A percentile compares a stretch with the other conserved stretches of the same genome.
Evolutionary conservation across 1,284 basidiomycete species (phyloP).

Genomic region (Fomitiporia mediterranea): DNA sequence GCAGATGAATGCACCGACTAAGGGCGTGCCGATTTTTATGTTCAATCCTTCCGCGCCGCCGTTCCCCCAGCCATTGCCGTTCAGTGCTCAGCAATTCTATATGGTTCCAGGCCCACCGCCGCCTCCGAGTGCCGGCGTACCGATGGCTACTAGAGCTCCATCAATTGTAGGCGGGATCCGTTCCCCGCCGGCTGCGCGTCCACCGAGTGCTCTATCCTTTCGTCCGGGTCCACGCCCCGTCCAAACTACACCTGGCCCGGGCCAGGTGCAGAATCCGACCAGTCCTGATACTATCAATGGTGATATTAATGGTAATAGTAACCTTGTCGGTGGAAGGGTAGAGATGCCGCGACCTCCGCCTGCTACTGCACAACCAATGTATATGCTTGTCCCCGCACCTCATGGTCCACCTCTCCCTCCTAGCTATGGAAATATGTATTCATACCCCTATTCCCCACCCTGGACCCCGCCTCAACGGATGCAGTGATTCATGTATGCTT

Average conservation of each 20-base stretch:
- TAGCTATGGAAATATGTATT: constrained; percentile 1
- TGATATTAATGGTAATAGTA: too few relatives aligned
- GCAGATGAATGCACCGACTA: background rate
- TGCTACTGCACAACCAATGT: background rate
- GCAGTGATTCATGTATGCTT: background rate
- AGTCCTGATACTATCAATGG: too few relatives aligned
- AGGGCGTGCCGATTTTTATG: background rate
- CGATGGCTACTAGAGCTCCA: background rate
- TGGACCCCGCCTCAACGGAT: constrained; percentile 8
- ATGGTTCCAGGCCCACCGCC: constrained; percentile 1
- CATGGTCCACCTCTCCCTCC: background rate
- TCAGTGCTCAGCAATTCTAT: background rate
- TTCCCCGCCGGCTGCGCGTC: background rate
- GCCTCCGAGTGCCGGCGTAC: background rate
- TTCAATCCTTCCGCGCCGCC: background rate
- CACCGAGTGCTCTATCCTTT: background rate
- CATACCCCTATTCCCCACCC: constrained; percentile 3
- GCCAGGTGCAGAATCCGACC: background rate
- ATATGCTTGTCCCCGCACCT: background rate
- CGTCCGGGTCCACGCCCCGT: background rate
- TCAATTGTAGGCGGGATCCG: background rate
- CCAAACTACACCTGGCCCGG: background rate
- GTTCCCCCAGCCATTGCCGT: background rate
- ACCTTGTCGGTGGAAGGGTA: background rate
- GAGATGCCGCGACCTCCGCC: constrained; percentile 1